Base-by-base conservation (phyloP, 257 asterid genomes). In the Solanum chmielewskii region DNA sequence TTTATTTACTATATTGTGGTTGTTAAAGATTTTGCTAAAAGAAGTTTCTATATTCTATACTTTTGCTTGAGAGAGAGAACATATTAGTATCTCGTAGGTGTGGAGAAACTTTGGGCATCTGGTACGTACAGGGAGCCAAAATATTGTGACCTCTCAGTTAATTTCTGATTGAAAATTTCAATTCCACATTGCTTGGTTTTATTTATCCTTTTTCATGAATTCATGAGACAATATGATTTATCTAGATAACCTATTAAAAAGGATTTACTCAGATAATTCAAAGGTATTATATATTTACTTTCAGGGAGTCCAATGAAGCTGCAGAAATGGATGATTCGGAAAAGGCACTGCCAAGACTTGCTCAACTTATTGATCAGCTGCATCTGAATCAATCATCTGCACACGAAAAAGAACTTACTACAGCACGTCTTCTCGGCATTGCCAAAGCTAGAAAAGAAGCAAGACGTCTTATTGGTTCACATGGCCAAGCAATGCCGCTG, bases 401-500 rank as follows among this genome's bases (percentile, higher is more conserved):
- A 9, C 93, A 89, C 7, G 99, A 95, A 91, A 96, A 89, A 87
- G 98, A 96, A 85, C 98, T 96, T 73, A 93, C 91, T 77, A 93
- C 99, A 31, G 95, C 99, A 87, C 95, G 96, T 82, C 90, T 96
- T 93, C 94, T 95, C 47, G 97, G 96, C 84, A 93, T 95, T 83
- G 96, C 95, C 74, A 94, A 91, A 91, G 90, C 98, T 80, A 93
- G 99, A 90, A 95, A 93, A 92, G 98, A 93, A 90, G 98, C 95
- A 18, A 92, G 99, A 20, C 88, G 88, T 88, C 93, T 95, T 75
- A 93, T 96, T 88, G 97, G 98, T 90, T 92, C 96, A 23, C 98
- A 96, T 87, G 93, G 94, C 85, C 99, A 92, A 88, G 96, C 99
- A 87, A 94, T 96, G 97, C 95, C 98, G 37, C 89, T 96, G 91